Evolutionary conservation across 2,329 filamentous ascomycete species (phyloP), one percentile per base, ranked within the genome.

Genomic region (Kalmusia sp.): DNA sequence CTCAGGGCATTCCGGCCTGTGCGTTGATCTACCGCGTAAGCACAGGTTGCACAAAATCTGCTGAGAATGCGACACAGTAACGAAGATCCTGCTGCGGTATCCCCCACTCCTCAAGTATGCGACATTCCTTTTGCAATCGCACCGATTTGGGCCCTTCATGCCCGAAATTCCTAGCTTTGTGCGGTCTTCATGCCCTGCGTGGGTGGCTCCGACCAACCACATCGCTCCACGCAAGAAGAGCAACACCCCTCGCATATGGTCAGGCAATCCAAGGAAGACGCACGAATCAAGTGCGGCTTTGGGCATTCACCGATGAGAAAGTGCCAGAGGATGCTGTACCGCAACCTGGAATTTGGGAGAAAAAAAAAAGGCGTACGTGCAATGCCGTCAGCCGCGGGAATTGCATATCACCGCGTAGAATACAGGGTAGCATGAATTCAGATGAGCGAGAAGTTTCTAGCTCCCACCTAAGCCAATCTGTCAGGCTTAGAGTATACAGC

Each of bases 121-220:
- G 31, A n/a, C 25, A n/a, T 6, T 15, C 14, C 35, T 15, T 24
- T 9, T n/a, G 35, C 14, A 15, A 39, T 15, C 24, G 24, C 22
- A 22, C 41, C 22, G 24, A n/a, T 9, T 15, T 11, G 11, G 5
- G 22, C 21, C 17, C 4, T 34, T 22, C n/a, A 11, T 11, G 17
- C 28, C 40, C 28, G 15, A 30, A 19, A 17, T 33, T 33, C 12
- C 3, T 22, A 3, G 17, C 28, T 24, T 44, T 44, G 28, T 44
- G 41, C 9, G 17, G 31, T 17, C n/a, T 41, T 27, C 9, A 27
- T 46, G 19, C 14, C 31, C 24, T 22, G 43, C 30, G 30, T 15
- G 12, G 6, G n/a, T n/a, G n/a, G n/a, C n/a, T n/a, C 19, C 22
- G 19, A 35, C 43, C 43, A 46, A 46, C 43, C 43, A 46, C 22